Evolutionary conservation across 768 basidiomycete genomes (phyloP), one percentile per base, ranked within the genome.

Genomic region (Agrocybe praecox): DNA sequence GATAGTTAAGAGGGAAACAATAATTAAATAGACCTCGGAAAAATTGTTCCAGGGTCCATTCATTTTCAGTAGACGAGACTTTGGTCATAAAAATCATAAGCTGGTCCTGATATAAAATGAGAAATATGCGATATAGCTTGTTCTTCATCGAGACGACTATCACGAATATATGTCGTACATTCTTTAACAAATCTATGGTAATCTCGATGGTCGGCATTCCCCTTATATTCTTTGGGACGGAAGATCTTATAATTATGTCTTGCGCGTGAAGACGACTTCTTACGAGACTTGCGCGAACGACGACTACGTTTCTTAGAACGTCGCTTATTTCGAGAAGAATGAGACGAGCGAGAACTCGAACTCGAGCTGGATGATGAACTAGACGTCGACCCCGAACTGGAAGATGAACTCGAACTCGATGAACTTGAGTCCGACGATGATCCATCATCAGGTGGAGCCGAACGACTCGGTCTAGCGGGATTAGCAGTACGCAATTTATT

Each of bases 21-120:
- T 72, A 72, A 21, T 76, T 64, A 52, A 74, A 76, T n/a, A 77
- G 12, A 22, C 64, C 68, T 2, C 51, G 21, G 50, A 74, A 75
- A 55, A 76, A 76, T 1, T 64, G 22, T 10, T 59, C 34, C 0
- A 77, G 24, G 0, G 26, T 57, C 73, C 74, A 78, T 0, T 62
- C 36, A 2, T 66, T 54, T 0, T 64, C 53, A 8, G 67, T 65
- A 1, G 56, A 46, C 0, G 74, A 60, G 0, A 77, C 72, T 26
- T 72, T 66, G 17, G 65, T 17, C 62, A 63, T 3, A 76, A 33
- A 70, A 74, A 10, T 71, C 58, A 52, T 71, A 69, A 0, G 74
- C 74, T 0, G 56, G 57, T 0, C 65, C 72, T 0, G 53, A 40
- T 3, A 40, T 40, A 12, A 40, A 40, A n/a, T 40, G 36, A 14